These are phyloP conservation scores for Jatropha podagrica DNA, from an alignment of 441 rosid species.

Conservation along the genomic window DNA sequence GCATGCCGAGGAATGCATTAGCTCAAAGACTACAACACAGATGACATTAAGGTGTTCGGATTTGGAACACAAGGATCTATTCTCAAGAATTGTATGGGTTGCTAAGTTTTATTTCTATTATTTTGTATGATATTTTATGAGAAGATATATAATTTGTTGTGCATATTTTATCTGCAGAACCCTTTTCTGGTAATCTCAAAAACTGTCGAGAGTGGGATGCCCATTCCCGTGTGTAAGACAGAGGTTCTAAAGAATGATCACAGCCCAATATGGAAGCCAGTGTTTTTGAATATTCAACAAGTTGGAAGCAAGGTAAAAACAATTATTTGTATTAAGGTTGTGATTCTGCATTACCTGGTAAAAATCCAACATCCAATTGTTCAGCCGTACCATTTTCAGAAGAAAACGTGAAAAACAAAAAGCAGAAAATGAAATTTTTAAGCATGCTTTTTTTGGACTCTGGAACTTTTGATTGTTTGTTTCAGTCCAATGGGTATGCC, in stretches of 20 bases:
- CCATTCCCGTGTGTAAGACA: conserved; percentile 82
- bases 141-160: conserved; percentile 17
- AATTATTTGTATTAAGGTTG: conserved; percentile 8
- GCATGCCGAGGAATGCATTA: conserved; percentile 82
- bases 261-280: conserved; percentile 74
- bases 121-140: conserved; percentile 10
- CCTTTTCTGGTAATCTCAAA: conserved; percentile 85
- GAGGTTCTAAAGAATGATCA: conserved; percentile 81
- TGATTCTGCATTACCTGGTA: conserved; percentile 9
- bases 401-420: background rate
- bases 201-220: conserved; percentile 57
- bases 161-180: conserved; percentile 50
- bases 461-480: background rate
- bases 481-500: background rate
- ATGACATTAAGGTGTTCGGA: conserved; percentile 68
- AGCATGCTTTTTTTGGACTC: background rate
- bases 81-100: conserved; percentile 77
- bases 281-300: conserved; percentile 81
- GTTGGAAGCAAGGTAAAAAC: conserved; percentile 82
- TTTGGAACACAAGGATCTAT: conserved; percentile 74
- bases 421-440: background rate
- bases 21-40: conserved; percentile 71
- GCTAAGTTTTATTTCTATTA: conserved; percentile 15
- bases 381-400: background rate
- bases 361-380: conserved; percentile 9